Evolutionary conservation across 2,329 filamentous ascomycete species (phyloP), one percentile per base, ranked within the genome.

Genomic region (Colletotrichum sp.): DNA sequence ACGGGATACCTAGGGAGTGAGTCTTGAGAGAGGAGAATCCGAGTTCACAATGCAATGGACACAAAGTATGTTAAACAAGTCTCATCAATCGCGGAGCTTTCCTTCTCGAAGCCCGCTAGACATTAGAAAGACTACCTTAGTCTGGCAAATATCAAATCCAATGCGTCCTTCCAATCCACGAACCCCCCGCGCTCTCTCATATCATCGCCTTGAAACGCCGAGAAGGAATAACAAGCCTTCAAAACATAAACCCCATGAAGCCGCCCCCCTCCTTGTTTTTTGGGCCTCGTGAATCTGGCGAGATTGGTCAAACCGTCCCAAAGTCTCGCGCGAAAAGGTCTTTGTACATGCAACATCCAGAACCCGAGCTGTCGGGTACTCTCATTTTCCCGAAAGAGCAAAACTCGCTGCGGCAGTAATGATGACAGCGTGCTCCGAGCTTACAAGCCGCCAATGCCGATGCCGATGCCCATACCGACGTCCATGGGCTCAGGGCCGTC

Each of bases 401-500:
- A 49, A n/a, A n/a, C 18, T 49, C 39, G 18, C 39, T n/a, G 18
- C 39, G 18, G 39, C 39, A n/a, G 39, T n/a, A 2, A 49, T 49
- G 39, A 64, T 16, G 21, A 28, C 32, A 15, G 21, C 21, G 30
- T 18, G 32, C 55, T 59, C 24, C 55, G 26, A 28, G 64, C 52
- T 68, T 55, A 77, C 39, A 76, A 66, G 57, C 73, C 70, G 59
- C 73, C 73, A 18, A 76, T 55, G 65, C 76, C 76, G 30, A 76
- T 65, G 32, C 73, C 73, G 1, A 75, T 52, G 32, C 73, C 44
- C 76, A 78, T 76, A 57, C 78, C 28, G 32, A 84, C 63, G 79
- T 82, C 75, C 78, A 79, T 72, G 68, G 79, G 66, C 77, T 85
- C 79, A 64, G 79, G 60, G 55, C 81, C 76, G 64, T 85, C 83